Conservation (phyloP, 176 grass and related monocot genomes). For the Hordeum marinum region DNA sequence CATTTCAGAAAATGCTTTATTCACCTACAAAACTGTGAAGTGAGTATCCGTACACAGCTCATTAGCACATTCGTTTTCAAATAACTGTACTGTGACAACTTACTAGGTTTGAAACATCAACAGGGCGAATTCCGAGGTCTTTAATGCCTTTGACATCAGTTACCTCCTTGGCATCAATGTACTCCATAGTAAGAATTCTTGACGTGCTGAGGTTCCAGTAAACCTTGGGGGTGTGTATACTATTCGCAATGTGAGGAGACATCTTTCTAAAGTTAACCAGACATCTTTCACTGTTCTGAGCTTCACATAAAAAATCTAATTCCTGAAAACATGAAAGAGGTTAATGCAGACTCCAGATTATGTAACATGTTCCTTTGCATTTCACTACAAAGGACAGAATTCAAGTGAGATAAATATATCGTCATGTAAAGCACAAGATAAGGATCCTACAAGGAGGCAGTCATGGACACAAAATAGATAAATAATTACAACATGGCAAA, state of each 20-base stretch:
- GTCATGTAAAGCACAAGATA: constrained; percentile 1
- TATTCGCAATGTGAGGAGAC: constrained; percentile 70
- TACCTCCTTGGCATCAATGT: constrained; percentile 88
- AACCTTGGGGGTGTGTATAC: constrained; percentile 83
- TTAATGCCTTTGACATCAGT: constrained; percentile 85
- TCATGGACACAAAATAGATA: constrained; percentile 15
- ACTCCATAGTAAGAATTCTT: constrained; percentile 94
- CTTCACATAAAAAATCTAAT: constrained; percentile 86
- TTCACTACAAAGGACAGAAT: constrained; percentile 4
- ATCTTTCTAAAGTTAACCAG: constrained; percentile 77
- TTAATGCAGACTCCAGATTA: background rate
- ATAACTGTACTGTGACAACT: constrained; percentile 19
- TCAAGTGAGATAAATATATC: constrained; percentile 9
- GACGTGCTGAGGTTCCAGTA: constrained; percentile 82
- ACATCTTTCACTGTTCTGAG: constrained; percentile 81
- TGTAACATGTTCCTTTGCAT: background rate
- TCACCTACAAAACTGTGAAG: constrained; percentile 52
- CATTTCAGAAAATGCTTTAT: constrained; percentile 89
- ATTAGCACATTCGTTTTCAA: background rate
- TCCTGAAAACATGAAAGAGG: constrained; percentile 52
- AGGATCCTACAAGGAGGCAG: background rate
- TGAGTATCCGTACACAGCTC: constrained; percentile 3
- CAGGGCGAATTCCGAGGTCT: constrained; percentile 52
- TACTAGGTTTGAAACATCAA: constrained; percentile 93
- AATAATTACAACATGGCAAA: background rate